phyloP scores from a whole-genome alignment of 2,329 filamentous ascomycete genomes.

The Claviceps sp. region DNA sequence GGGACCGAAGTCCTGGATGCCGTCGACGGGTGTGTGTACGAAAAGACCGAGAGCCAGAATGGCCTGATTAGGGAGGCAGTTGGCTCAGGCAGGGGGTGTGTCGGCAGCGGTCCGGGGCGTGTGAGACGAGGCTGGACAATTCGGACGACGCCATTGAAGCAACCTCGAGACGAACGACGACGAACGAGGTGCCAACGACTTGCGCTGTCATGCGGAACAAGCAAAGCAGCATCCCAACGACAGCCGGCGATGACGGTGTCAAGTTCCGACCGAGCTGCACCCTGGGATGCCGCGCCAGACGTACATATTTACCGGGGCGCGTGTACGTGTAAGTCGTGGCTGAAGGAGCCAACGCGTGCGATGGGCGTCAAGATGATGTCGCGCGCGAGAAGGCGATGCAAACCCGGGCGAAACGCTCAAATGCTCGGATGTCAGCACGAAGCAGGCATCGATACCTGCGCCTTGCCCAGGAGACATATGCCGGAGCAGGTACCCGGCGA shows the following conservation, averaged over 20 bases:
- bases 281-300: too few relatives aligned
- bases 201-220: not conserved
- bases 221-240: not conserved
- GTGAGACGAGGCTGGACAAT: not conserved
- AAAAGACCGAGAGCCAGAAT: conserved; percentile 7
- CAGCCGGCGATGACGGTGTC: not conserved
- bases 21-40: not conserved
- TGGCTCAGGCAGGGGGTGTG: conserved; percentile 6
- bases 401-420: not conserved
- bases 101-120: not conserved
- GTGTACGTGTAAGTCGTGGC: not conserved
- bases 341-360: not conserved
- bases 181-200: not conserved
- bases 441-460: not conserved
- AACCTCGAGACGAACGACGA: not conserved
- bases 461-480: not conserved
- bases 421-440: not conserved
- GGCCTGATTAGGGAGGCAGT: conserved; percentile 13
- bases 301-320: too few relatives aligned
- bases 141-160: not conserved
- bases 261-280: not conserved
- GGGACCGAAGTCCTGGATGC: conserved; percentile 4
- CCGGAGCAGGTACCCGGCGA: not conserved
- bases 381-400: not conserved
- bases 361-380: not conserved